phyloP scores from a whole-genome alignment of 1,139 yeast genomes.

The Taiozyma sp. region DNA sequence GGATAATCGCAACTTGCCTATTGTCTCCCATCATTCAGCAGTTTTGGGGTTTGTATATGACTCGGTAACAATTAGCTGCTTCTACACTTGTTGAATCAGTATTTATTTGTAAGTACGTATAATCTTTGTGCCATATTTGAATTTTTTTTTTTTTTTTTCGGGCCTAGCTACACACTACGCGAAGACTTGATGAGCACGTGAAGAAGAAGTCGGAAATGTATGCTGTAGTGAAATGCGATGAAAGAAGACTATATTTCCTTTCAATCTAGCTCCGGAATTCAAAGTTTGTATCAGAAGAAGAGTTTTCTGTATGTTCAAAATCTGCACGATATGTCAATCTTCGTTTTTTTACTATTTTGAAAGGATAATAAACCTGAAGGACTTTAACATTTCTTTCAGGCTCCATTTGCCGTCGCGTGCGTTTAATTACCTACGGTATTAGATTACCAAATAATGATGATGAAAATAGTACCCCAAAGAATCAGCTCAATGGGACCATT shows the following conservation, averaged over 20 bases:
- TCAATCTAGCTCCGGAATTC: not conserved
- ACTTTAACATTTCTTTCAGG: no score
- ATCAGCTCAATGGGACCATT: no score
- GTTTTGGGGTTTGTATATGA: no score
- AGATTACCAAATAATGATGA: no score
- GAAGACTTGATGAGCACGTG: not conserved
- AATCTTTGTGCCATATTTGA: not conserved
- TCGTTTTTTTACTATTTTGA: no score
- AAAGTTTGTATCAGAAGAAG: not conserved
- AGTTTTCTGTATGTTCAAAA: no score
- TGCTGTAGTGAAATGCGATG: not conserved
- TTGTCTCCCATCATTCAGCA: conserved; percentile 2
- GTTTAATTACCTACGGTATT: no score
- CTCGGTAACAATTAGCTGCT: not conserved
- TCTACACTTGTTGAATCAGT: not conserved
- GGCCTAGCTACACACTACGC: not conserved
- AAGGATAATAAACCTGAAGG: no score
- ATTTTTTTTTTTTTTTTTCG: not conserved
- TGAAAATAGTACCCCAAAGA: no score
- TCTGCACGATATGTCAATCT: not conserved
- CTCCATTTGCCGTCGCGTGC: no score
- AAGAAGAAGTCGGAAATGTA: not conserved
- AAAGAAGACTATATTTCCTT: no score
- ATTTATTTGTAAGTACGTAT: not conserved
- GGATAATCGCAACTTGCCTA: conserved; percentile 6